Evolutionary conservation across 1,284 basidiomycete species (phyloP).

Genomic region (Moniliella sp.): DNA sequence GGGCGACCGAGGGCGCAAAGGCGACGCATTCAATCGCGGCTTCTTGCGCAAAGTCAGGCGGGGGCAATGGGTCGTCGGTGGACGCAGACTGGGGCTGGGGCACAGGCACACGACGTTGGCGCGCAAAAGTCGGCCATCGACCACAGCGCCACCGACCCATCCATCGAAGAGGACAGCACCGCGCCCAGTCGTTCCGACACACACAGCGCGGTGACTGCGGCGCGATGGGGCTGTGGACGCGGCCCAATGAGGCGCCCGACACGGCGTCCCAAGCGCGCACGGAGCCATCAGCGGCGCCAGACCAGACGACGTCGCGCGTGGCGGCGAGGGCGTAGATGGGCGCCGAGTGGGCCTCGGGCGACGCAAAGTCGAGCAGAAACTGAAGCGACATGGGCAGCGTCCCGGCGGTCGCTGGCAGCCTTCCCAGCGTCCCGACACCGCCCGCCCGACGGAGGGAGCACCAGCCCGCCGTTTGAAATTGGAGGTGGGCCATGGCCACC

Average conservation of each 20-base stretch:
- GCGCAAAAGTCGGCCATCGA: not conserved
- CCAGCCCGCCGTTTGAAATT: no score
- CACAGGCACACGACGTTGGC: not conserved
- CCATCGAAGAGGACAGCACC: slow-evolving; percentile 5
- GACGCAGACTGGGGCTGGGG: not conserved
- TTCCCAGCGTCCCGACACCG: no score
- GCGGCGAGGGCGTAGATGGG: not conserved
- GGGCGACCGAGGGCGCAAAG: not conserved
- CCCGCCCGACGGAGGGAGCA: no score
- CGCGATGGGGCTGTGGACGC: slow-evolving; percentile 4
- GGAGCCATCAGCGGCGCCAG: slow-evolving; percentile 1
- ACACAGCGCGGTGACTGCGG: slow-evolving; percentile 4
- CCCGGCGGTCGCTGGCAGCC: no score
- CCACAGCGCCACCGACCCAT: slow-evolving; percentile 9
- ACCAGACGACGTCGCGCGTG: not conserved
- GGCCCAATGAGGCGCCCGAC: slow-evolving; percentile 1
- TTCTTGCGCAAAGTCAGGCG: no score
- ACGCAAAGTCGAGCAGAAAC: no score
- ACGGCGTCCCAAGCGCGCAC: slow-evolving; percentile 5
- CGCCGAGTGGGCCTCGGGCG: no score
- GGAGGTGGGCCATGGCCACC: no score
- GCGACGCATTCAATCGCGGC: no score
- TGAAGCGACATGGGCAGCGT: no score
- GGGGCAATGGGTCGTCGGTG: not conserved
- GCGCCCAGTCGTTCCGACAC: not conserved